Conservation (phyloP, 208 protist species). For the Hexamita inflata region DNA sequence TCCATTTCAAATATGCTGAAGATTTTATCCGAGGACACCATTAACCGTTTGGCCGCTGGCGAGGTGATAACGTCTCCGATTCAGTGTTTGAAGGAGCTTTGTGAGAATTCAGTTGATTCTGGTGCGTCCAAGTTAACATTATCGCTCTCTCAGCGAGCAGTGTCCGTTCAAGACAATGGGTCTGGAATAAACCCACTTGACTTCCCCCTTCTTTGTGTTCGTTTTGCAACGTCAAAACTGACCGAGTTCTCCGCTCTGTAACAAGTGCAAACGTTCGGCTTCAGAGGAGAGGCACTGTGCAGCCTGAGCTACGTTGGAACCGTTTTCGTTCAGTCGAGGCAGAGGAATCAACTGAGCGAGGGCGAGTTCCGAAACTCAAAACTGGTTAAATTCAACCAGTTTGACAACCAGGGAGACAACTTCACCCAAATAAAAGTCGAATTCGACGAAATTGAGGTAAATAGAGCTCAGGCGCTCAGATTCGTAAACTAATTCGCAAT, state of each 20-base stretch:
- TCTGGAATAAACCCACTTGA: not conserved
- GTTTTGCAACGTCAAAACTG: slow-evolving; percentile 17
- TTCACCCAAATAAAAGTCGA: too few species aligned
- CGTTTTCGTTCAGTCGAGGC: not conserved
- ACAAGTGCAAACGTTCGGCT: slow-evolving; percentile 8
- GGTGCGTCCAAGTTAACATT: not conserved
- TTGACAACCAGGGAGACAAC: too few species aligned
- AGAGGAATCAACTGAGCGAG: not conserved
- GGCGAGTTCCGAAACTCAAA: too few species aligned
- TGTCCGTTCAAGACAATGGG: not conserved
- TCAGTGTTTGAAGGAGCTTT: not conserved
- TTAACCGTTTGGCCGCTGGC: not conserved
- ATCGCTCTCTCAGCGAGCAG: too few species aligned
- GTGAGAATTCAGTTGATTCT: slow-evolving; percentile 12
- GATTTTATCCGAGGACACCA: not conserved
- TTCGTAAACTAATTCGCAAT: too few species aligned
- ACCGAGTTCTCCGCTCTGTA: not conserved
- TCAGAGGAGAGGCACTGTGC: slow-evolving; percentile 21
- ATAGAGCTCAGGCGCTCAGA: too few species aligned
- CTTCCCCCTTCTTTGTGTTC: not conserved
- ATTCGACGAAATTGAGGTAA: too few species aligned
- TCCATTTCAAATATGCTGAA: too few species aligned
- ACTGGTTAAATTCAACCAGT: too few species aligned
- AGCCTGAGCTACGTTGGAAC: not conserved
- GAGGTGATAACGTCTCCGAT: not conserved